Evolutionary conservation across 2,329 filamentous ascomycete species (phyloP), one percentile per base, ranked within the genome.

Genomic region (Ophiostoma montium): DNA sequence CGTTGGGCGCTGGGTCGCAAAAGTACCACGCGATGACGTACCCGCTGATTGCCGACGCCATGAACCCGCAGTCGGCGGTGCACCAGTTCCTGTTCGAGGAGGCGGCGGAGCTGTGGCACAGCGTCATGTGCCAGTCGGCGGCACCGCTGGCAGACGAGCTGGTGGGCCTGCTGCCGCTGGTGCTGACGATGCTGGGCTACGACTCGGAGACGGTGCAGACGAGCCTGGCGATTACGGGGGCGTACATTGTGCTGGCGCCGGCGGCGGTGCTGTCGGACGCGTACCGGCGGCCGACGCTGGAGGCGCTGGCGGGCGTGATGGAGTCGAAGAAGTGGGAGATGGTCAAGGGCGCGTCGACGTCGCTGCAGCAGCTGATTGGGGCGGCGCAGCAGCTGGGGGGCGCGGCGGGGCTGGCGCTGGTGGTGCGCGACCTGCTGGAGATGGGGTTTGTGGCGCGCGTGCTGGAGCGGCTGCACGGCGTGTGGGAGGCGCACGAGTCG

Each of bases 41-140:
- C 16, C 89, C 90, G 0, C 75, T 96, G 46, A 82, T 98, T 38
- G 73, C 79, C 42, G 83, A 84, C 58, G 87, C 88, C 2, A 79
- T 92, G 33, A 77, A 89, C 51, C 80, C 83, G 3, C 78, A 76
- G 11, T 92, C 86, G 1, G 77, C 84, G 35, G 72, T 84, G 38
- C 79, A 86, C 56, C 67, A 89, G 2, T 92, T 94, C 59, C 76
- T 98, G 11, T 78, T 95, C 12, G 92, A 96, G 53, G 92, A 98
- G 62, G 86, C 87, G 0, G 70, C 96, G 13, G 89, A 95, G 50
- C 75, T 98, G 3, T 96, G 90, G 90, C 74, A 76, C 32, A 78
- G 83, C 2, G 78, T 95, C 11, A 64, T 89, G 35, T 70, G 71
- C 54, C 78, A 86, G 58, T 81, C 80, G 51, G 71, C 74, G 8